A percentile compares a stretch with the other conserved stretches of the same genome.
Evolutionary conservation across 306 rosid genomes (phyloP).

Genomic region (Prunus salicina): DNA sequence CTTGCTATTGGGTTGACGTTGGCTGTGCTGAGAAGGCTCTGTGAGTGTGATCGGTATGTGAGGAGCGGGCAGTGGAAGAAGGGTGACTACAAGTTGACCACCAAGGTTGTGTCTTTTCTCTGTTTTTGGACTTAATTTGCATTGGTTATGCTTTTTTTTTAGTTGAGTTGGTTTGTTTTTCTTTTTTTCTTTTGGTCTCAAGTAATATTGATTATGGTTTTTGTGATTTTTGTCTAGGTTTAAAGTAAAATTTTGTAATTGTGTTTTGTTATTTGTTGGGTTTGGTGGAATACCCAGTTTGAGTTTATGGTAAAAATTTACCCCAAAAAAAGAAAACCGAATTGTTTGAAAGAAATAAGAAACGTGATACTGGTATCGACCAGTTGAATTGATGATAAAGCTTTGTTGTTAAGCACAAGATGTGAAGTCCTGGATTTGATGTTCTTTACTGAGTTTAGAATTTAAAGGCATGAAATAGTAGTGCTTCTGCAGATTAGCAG

Average conservation of each 20-base stretch:
- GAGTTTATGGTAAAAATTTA: neutral
- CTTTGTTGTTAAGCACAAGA: neutral
- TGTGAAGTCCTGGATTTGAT: neutral
- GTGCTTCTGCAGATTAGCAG: neutral
- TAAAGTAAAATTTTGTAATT: neutral
- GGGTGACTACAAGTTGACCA: conserved; percentile 60
- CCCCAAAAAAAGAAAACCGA: neutral
- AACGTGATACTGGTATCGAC: neutral
- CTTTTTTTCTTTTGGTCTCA: neutral
- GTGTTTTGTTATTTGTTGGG: neutral
- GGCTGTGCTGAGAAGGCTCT: conserved; percentile 56
- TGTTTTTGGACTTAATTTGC: neutral
- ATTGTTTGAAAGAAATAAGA: neutral
- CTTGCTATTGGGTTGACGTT: conserved; percentile 57
- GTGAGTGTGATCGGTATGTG: conserved; percentile 60
- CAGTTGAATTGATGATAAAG: neutral
- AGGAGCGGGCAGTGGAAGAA: conserved; percentile 64
- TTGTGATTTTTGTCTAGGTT: neutral
- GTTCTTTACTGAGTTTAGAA: neutral
- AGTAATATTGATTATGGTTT: neutral
- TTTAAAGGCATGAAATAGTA: neutral
- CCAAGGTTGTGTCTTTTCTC: conserved; percentile 47
- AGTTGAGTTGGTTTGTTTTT: neutral
- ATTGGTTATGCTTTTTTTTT: neutral
- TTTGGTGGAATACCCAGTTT: neutral